A percentile compares a stretch with the other conserved stretches of the same genome.
Evolutionary conservation across 192 early-diverging fungal genomes (phyloP).

Genomic region (Dissophora ornata): DNA sequence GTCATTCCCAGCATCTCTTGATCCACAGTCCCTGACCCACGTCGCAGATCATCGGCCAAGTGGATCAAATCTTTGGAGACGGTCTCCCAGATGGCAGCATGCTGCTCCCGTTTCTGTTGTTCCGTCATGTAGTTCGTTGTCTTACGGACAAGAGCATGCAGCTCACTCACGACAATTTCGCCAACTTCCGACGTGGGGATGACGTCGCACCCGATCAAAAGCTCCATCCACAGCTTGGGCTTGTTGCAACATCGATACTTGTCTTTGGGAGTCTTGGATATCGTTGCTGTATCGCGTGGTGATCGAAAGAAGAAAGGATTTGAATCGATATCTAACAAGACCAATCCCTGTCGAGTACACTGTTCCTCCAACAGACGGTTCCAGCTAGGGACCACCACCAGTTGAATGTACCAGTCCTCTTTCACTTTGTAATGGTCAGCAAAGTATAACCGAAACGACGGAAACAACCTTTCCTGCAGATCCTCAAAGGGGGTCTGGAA

Average conservation of each 20-base stretch:
- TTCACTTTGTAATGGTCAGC: slow-evolving; percentile 3
- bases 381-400: slow-evolving; percentile 14
- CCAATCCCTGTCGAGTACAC: background rate
- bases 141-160: background rate
- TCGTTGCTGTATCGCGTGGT: too few species aligned
- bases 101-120: too few species aligned
- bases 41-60: too few species aligned
- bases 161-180: background rate
- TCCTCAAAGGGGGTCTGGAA: too few species aligned
- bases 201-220: slow-evolving; percentile 5
- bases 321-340: too few species aligned
- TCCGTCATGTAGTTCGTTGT: background rate
- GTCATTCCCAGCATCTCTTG: too few species aligned
- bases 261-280: background rate
- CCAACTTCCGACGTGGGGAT: background rate
- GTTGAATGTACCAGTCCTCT: slow-evolving; percentile 6
- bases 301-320: too few species aligned
- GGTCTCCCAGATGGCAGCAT: too few species aligned
- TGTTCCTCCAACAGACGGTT: background rate
- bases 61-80: too few species aligned
- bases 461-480: too few species aligned
- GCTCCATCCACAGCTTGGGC: slow-evolving; percentile 2
- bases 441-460: background rate
- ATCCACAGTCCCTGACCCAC: too few species aligned
- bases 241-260: background rate